Conservation (phyloP, 208 protist species). For the Tritrichomonas foetus region DNA sequence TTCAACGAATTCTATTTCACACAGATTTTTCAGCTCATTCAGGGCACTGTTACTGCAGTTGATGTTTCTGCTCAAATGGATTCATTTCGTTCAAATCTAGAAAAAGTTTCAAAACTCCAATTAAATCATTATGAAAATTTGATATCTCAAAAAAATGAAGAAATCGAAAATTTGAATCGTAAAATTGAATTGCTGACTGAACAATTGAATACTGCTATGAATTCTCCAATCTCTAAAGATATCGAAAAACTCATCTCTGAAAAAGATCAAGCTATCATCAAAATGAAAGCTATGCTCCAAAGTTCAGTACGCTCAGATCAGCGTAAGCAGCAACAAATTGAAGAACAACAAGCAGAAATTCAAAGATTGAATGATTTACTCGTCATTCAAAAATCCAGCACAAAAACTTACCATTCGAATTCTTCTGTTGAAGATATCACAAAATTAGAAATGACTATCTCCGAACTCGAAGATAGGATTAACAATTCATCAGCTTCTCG, state of each 20-base stretch:
- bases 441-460: background rate
- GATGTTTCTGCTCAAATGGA: background rate
- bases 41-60: too few species aligned
- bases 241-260: background rate
- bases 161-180: background rate
- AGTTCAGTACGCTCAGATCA: background rate
- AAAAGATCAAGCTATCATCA: background rate
- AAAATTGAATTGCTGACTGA: background rate
- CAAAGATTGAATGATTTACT: background rate
- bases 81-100: background rate
- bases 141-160: background rate
- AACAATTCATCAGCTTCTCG: background rate
- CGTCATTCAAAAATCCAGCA: background rate
- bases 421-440: background rate
- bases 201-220: background rate
- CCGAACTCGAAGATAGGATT: background rate
- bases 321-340: slow-evolving; percentile 13
- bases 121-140: background rate
- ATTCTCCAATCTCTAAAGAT: slow-evolving; percentile 7
- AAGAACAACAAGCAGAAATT: background rate
- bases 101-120: background rate
- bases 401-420: too few species aligned
- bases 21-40: too few species aligned
- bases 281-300: background rate
- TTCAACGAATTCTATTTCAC: background rate